Conservation (phyloP, 2,329 filamentous ascomycete species). For the Didymosphaeria variabile region DNA sequence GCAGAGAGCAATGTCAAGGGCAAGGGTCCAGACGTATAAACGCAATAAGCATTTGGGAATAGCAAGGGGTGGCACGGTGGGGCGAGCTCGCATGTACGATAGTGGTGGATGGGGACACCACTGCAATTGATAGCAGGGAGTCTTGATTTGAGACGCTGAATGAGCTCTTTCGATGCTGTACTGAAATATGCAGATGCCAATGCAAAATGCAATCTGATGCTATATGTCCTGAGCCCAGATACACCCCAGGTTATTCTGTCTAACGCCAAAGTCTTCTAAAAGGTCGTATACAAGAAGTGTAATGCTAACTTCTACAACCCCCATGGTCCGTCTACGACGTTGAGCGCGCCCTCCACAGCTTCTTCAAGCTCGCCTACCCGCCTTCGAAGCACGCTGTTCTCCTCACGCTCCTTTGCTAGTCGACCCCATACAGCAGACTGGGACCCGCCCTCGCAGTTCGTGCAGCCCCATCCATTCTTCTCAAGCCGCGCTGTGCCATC, state of each 20-base stretch:
- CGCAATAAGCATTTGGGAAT: not conserved
- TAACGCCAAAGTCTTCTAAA: not conserved
- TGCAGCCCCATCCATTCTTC: slow-evolving; percentile 42
- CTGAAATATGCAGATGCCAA: slow-evolving; percentile 2
- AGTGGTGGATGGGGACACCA: too few relatives aligned
- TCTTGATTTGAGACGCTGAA: too few relatives aligned
- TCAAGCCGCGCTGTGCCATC: slow-evolving; percentile 46
- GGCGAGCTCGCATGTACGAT: too few relatives aligned
- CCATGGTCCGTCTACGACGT: slow-evolving; percentile 56
- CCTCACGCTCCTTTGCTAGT: slow-evolving; percentile 62
- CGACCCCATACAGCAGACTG: slow-evolving; percentile 61
- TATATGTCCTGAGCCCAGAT: not conserved
- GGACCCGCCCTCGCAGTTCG: slow-evolving; percentile 48
- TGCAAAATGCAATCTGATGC: slow-evolving; percentile 9
- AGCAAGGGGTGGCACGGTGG: too few relatives aligned
- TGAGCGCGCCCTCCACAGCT: slow-evolving; percentile 65
- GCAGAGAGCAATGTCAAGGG: slow-evolving; percentile 43
- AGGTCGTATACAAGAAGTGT: slow-evolving; percentile 16
- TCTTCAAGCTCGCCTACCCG: slow-evolving; percentile 63
- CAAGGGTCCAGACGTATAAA: slow-evolving; percentile 20
- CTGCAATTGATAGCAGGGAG: not conserved
- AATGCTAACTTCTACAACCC: slow-evolving; percentile 22
- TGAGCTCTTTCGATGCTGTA: not conserved
- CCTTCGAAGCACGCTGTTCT: slow-evolving; percentile 63
- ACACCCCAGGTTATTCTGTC: not conserved